These are phyloP conservation scores for Apiotrichum siamense DNA, from an alignment of 1,284 basidiomycete species.

Conservation along the genomic window DNA sequence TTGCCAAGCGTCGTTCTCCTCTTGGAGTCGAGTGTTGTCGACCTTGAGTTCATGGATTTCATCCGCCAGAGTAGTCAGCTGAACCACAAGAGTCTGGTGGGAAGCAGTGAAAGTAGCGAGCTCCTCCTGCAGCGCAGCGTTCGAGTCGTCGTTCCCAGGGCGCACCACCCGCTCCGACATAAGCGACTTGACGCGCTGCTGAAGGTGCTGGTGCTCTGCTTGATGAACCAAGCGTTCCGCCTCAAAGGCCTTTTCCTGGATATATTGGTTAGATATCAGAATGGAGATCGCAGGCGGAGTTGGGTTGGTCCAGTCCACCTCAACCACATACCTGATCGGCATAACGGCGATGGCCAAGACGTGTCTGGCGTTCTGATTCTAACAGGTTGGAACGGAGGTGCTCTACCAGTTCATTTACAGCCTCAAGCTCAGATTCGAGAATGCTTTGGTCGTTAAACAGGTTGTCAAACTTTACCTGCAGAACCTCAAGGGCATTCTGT, in stretches of 20 bases:
- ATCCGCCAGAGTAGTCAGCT: conserved; percentile 31
- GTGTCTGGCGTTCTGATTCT: conserved; percentile 30
- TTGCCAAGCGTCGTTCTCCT: conserved; percentile 93
- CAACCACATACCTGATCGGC: conserved; percentile 33
- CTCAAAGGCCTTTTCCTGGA: conserved; percentile 42
- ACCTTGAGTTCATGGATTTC: conserved; percentile 37
- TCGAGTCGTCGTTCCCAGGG: conserved; percentile 14
- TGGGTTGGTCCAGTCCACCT: not conserved
- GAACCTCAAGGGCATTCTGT: conserved; percentile 1
- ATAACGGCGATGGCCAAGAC: conserved; percentile 32
- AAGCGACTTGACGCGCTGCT: conserved; percentile 28
- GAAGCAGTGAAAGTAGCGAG: conserved; percentile 33
- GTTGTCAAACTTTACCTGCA: conserved; percentile 29
- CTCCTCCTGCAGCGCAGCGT: conserved; percentile 30
- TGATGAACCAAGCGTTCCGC: conserved; percentile 38
- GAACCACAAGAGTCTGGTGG: conserved; percentile 32
- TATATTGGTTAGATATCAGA: conserved; percentile 10
- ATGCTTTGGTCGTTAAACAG: conserved; percentile 34
- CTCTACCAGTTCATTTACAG: conserved; percentile 35
- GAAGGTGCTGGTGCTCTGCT: conserved; percentile 35
- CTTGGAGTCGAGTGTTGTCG: conserved; percentile 46
- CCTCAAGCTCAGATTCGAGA: conserved; percentile 40
- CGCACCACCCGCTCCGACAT: conserved; percentile 9
- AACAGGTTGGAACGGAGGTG: conserved; percentile 23
- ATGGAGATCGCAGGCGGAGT: not conserved